Base-by-base conservation (phyloP, 768 basidiomycete species). In the Astraeus odoratus region DNA sequence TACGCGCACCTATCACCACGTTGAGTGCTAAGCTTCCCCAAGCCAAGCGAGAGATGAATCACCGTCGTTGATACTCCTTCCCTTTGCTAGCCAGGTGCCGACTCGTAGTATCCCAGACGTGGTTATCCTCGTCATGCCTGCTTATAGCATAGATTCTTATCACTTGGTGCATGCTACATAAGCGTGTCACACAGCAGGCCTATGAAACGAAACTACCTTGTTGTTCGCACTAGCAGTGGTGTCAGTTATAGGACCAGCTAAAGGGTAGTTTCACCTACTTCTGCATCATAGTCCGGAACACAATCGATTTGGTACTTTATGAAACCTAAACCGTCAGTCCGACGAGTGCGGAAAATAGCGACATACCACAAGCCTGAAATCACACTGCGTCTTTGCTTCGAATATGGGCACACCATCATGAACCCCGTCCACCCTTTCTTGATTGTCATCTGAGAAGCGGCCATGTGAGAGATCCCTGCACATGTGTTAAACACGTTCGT, bases 371-470 rank as follows among this genome's bases (percentile, higher is more conserved):
- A 81, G 58, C 9, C 76, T 64, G 19, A 69, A 56, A 49, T 80
- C 76, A 0, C 66, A 52, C 8, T 74, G 75, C 71, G 84, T 78
- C 57, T 82, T 84, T 0, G 84, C 84, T 55, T 84, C 81, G 42
- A 72, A 85, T 8, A 86, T 72, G 0, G 83, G 80, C 3, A 85
- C 59, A 1, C 73, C 72, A 12, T 59, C 58, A 10, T 66, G 62
- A 1, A 57, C 41, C 0, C 71, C 71, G 18, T 67, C 77, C 9
- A 85, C 62, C 5, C 72, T 62, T 57, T 82, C 81, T 51, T 85
- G 80, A 49, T 85, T 86, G 45, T 81, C 77, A 8, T 70, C 67
- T 1, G 83, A 84, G 53, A 86, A 85, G 44, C 78, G 74, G 0
- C 83, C 84, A 3, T 74, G 71, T 0, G 84, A 86, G 10, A 87